Percentiles rank a stretch among this genome's conserved stretches.
Evolutionary conservation across 129 eudicot species (phyloP).

Genomic region (Glebionis coronaria): DNA sequence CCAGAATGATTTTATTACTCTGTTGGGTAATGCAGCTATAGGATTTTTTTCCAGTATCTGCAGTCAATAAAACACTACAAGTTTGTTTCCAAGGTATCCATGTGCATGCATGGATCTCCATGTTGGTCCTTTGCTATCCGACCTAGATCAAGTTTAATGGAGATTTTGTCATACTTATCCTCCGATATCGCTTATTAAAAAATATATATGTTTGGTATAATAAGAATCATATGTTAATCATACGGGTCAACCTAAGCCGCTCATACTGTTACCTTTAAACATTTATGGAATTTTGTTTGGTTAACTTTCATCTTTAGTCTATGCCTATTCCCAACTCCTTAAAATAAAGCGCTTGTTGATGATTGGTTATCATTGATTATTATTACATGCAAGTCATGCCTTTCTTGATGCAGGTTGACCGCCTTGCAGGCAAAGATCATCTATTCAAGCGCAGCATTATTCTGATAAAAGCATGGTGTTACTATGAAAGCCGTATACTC

Average conservation of each 20-base stretch:
- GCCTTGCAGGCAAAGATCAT: slow-evolving; percentile 47
- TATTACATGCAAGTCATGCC: not conserved
- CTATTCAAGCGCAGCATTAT: slow-evolving; percentile 58
- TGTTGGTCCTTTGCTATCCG: not conserved
- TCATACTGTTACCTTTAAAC: too few species aligned
- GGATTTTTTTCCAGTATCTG: too few species aligned
- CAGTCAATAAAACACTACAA: not conserved
- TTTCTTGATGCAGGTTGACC: slow-evolving; percentile 48
- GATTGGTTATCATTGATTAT: not conserved
- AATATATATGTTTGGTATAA: too few species aligned
- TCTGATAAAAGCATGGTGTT: slow-evolving; percentile 67
- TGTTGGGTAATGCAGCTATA: too few species aligned
- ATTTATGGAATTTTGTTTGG: too few species aligned
- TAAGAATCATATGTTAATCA: too few species aligned
- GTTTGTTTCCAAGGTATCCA: too few species aligned
- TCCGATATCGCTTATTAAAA: not conserved
- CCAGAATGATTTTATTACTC: not conserved
- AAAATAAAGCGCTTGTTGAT: not conserved
- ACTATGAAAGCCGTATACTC: slow-evolving; percentile 39
- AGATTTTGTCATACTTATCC: not conserved
- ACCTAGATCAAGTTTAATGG: not conserved
- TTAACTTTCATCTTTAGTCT: too few species aligned
- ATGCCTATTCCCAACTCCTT: not conserved
- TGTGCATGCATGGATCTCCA: not conserved
- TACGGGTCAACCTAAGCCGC: too few species aligned